Percentiles rank a stretch among this genome's conserved stretches.
Conservation (phyloP, 805 yeast species). For the Kuraishia piskuri region DNA sequence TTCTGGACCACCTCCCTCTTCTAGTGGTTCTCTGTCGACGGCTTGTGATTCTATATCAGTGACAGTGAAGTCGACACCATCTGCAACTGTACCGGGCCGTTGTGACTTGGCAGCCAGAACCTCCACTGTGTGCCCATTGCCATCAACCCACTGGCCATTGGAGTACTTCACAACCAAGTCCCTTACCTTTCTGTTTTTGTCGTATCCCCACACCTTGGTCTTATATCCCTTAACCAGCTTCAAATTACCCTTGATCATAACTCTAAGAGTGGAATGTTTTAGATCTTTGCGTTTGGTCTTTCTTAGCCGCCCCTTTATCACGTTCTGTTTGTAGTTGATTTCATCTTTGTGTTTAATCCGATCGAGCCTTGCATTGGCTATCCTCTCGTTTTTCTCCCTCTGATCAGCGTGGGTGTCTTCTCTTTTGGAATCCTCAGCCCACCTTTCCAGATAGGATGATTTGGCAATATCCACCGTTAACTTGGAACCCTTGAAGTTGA, state of each 20-base stretch:
- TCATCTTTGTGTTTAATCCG: slow-evolving; percentile 37
- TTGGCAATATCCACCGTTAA: slow-evolving; percentile 57
- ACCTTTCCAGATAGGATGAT: slow-evolving; percentile 36
- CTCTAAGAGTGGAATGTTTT: slow-evolving; percentile 55
- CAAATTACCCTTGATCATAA: slow-evolving; percentile 46
- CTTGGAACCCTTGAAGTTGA: slow-evolving; percentile 66
- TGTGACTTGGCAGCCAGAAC: slow-evolving; percentile 17
- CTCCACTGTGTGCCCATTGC: slow-evolving; percentile 73
- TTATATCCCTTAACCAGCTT: slow-evolving; percentile 55
- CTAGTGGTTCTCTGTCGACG: slow-evolving; percentile 5
- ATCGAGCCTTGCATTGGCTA: slow-evolving; percentile 24
- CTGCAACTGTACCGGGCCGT: slow-evolving; percentile 5
- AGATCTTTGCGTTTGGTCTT: slow-evolving; percentile 42
- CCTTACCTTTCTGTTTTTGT: slow-evolving; percentile 49
- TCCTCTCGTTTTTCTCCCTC: slow-evolving; percentile 20
- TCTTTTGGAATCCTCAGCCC: slow-evolving; percentile 37
- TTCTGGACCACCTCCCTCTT: slow-evolving; percentile 29
- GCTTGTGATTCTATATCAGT: not conserved
- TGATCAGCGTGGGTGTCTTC: slow-evolving; percentile 25
- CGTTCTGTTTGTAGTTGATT: slow-evolving; percentile 21
- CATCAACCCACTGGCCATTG: slow-evolving; percentile 72
- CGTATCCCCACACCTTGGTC: slow-evolving; percentile 87
- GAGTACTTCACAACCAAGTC: slow-evolving; percentile 58
- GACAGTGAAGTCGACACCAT: slow-evolving; percentile 1
- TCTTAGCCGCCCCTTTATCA: slow-evolving; percentile 52